phyloP scores from a whole-genome alignment of 305 asterid species.

The Fraxinus greggii region DNA sequence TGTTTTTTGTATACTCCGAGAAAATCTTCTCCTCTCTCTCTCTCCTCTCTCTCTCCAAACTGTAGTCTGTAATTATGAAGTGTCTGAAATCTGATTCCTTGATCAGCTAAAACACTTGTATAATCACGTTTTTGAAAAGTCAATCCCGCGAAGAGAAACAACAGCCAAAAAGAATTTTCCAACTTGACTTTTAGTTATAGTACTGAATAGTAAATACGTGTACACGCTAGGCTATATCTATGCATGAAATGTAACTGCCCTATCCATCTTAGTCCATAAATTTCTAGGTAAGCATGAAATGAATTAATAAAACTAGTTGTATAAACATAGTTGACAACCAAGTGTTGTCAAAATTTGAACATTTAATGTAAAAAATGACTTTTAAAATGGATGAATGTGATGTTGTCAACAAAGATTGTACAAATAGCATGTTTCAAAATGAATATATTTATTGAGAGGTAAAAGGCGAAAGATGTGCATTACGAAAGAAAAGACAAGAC shows the following conservation, averaged over 20 bases:
- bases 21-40: not conserved
- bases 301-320: not conserved
- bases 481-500: no score
- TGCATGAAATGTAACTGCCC: not conserved
- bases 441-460: not conserved
- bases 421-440: not conserved
- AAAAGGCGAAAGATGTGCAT: not conserved
- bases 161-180: not conserved
- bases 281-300: not conserved
- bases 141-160: not conserved
- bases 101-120: constrained; percentile 8
- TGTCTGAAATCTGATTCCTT: not conserved
- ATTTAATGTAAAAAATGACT: no score
- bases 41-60: not conserved
- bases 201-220: not conserved
- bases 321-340: no score
- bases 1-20: constrained; percentile 10
- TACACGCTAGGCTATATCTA: not conserved
- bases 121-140: not conserved
- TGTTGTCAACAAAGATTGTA: no score
- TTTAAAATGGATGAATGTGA: no score
- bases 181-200: not conserved
- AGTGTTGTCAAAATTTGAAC: no score
- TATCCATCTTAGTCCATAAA: not conserved
- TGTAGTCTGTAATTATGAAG: not conserved